These are phyloP conservation scores for Lophium mytilinum DNA, from an alignment of 495 filamentous ascomycete genomes.

Conservation along the genomic window DNA sequence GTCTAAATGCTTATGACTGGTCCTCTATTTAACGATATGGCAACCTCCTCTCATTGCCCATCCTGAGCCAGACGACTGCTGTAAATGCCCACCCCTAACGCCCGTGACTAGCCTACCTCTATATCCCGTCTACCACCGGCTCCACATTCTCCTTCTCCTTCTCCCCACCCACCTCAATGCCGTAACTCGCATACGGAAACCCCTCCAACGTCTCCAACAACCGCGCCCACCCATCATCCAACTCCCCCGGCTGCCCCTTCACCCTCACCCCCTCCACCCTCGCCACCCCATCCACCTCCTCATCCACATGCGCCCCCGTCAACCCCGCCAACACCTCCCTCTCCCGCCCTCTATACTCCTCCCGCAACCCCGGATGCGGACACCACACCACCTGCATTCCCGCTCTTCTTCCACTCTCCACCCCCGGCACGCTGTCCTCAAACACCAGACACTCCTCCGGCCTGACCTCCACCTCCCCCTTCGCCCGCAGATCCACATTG, in stretches of 20 bases:
- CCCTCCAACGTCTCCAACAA: slow-evolving; percentile 52
- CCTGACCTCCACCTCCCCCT: slow-evolving; percentile 56
- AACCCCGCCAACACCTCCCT: slow-evolving; percentile 75
- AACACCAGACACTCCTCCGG: slow-evolving; percentile 93
- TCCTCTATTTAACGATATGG: too few relatives aligned
- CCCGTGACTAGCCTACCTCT: too few relatives aligned
- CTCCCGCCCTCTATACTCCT: slow-evolving; percentile 68
- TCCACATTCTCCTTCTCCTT: too few relatives aligned
- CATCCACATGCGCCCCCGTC: slow-evolving; percentile 57
- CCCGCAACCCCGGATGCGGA: slow-evolving; percentile 72
- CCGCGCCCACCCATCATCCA: slow-evolving; percentile 68
- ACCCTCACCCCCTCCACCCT: slow-evolving; percentile 35
- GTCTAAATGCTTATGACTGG: too few relatives aligned
- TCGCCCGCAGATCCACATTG: slow-evolving; percentile 55
- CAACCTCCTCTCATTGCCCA: too few relatives aligned
- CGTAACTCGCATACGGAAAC: slow-evolving; percentile 68
- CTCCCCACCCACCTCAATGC: slow-evolving; percentile 25
- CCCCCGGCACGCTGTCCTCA: slow-evolving; percentile 87
- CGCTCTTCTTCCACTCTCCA: slow-evolving; percentile 82
- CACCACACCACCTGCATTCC: slow-evolving; percentile 95
- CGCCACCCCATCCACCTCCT: slow-evolving; percentile 37
- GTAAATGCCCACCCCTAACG: too few relatives aligned
- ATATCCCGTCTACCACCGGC: too few relatives aligned
- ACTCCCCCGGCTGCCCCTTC: slow-evolving; percentile 37
- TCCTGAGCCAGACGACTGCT: too few relatives aligned